These are phyloP conservation scores for Ustilago nuda DNA, from an alignment of 1,284 basidiomycete genomes.

Conservation along the genomic window DNA sequence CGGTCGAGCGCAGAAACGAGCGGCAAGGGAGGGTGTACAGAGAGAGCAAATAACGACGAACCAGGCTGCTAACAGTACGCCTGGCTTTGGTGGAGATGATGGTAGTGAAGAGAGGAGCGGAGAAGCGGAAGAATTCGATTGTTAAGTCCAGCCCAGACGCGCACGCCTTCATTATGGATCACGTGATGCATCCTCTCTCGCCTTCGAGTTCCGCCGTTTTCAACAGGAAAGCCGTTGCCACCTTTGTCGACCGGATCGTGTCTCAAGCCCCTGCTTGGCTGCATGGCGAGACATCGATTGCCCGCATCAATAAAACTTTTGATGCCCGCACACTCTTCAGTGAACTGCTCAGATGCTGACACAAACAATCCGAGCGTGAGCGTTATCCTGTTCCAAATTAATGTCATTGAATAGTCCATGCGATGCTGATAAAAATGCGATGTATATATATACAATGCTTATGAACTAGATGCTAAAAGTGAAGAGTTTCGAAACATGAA, in stretches of 20 bases:
- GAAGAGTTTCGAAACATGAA: background rate
- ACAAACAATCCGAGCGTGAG: background rate
- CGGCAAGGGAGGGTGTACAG: too few species aligned
- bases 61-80: too few species aligned
- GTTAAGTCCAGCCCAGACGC: too few species aligned
- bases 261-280: background rate
- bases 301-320: background rate
- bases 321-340: background rate
- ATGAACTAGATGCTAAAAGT: conserved; percentile 1
- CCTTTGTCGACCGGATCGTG: background rate
- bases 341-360: background rate
- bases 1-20: too few species aligned
- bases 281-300: background rate
- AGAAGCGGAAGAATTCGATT: too few species aligned
- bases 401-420: conserved; percentile 16
- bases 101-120: too few species aligned
- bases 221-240: background rate
- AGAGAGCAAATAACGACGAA: too few species aligned
- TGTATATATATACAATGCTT: background rate
- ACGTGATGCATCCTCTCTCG: too few species aligned
- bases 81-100: too few species aligned
- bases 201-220: too few species aligned
- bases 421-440: conserved; percentile 6
- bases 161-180: too few species aligned
- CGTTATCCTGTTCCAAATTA: background rate